Evolutionary conservation across 2,329 filamentous ascomycete species (phyloP).

Genomic region (Cryphonectria radicalis): DNA sequence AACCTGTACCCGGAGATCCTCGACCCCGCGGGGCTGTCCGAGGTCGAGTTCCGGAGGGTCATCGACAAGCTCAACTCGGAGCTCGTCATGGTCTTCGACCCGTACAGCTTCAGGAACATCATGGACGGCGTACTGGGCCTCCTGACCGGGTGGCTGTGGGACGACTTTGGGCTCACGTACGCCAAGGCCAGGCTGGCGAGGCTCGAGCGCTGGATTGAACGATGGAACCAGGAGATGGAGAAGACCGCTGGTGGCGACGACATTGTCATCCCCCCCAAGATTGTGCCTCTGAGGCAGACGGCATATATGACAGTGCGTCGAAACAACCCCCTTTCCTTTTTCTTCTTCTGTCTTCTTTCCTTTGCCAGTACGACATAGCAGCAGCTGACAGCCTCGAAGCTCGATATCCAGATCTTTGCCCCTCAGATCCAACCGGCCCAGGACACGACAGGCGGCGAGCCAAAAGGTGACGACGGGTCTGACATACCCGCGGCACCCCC

Average conservation of each 20-base stretch:
- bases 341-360: no score
- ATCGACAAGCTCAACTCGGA: slow-evolving; percentile 82
- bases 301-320: slow-evolving; percentile 79
- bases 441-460: slow-evolving; percentile 42
- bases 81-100: slow-evolving; percentile 77
- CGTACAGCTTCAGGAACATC: slow-evolving; percentile 76
- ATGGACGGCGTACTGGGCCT: slow-evolving; percentile 80
- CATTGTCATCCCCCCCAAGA: slow-evolving; percentile 62
- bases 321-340: no score
- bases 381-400: slow-evolving; percentile 49
- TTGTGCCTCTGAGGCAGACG: slow-evolving; percentile 79
- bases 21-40: slow-evolving; percentile 78
- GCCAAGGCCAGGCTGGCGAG: slow-evolving; percentile 72
- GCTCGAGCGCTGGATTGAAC: slow-evolving; percentile 81
- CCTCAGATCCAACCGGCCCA: slow-evolving; percentile 67
- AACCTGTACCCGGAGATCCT: slow-evolving; percentile 97
- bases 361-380: background rate
- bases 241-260: slow-evolving; percentile 56
- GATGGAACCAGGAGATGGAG: slow-evolving; percentile 80
- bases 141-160: slow-evolving; percentile 92
- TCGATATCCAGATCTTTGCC: slow-evolving; percentile 82
- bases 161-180: slow-evolving; percentile 79
- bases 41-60: slow-evolving; percentile 83
- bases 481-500: slow-evolving; percentile 22
- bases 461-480: slow-evolving; percentile 23